Conservation (phyloP, 192 early-diverging fungal genomes). For the Coemansia sp. region DNA sequence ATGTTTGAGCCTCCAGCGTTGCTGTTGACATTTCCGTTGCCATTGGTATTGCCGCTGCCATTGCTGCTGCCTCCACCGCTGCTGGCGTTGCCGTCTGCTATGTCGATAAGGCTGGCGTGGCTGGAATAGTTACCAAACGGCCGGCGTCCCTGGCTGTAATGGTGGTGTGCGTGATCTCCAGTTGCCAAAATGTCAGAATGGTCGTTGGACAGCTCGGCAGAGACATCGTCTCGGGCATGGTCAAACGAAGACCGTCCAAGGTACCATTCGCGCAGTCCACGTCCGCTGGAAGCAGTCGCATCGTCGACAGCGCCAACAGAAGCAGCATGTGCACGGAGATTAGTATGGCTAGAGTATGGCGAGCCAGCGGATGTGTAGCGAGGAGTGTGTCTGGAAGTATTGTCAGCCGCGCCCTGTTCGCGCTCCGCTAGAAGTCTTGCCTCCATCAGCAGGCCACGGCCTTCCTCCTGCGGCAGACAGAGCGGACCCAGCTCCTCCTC, state of each 20-base stretch:
- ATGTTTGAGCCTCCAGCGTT: neutral
- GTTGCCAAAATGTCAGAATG: slow-evolving; percentile 6
- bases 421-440: slow-evolving; percentile 48
- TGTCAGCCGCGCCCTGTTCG: slow-evolving; percentile 27
- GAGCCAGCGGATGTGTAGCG: slow-evolving; percentile 38
- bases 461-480: slow-evolving; percentile 50
- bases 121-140: slow-evolving; percentile 11
- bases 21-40: neutral
- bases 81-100: slow-evolving; percentile 2
- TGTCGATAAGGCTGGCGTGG: neutral
- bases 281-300: neutral
- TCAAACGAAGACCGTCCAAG: slow-evolving; percentile 44
- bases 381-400: neutral
- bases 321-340: slow-evolving; percentile 16
- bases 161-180: neutral
- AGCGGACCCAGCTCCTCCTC: slow-evolving; percentile 44
- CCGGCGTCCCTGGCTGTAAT: neutral
- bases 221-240: slow-evolving; percentile 22
- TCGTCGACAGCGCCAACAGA: slow-evolving; percentile 16
- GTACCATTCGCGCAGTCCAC: slow-evolving; percentile 48
- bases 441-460: slow-evolving; percentile 44
- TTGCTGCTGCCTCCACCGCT: neutral
- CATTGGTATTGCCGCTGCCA: slow-evolving; percentile 2
- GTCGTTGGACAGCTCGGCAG: neutral
- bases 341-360: slow-evolving; percentile 13